These are phyloP conservation scores for Monosporascus sp. DNA, from an alignment of 2,329 filamentous ascomycete genomes.

Conservation along the genomic window DNA sequence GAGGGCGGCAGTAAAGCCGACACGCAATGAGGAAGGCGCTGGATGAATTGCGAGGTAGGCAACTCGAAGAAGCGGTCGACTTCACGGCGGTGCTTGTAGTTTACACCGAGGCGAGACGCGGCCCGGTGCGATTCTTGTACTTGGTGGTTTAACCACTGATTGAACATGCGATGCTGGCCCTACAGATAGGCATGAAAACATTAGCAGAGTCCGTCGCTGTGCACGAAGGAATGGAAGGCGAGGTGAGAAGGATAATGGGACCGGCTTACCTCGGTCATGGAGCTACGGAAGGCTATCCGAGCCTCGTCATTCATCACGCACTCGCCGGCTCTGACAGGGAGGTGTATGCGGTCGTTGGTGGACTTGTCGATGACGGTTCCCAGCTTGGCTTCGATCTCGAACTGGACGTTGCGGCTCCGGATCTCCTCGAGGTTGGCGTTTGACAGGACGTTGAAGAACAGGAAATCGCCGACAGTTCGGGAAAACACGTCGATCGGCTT, in stretches of 20 bases:
- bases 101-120: conserved; percentile 54
- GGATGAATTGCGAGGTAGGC: conserved; percentile 46
- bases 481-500: conserved; percentile 70
- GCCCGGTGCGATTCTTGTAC: conserved; percentile 53
- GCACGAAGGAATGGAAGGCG: not conserved
- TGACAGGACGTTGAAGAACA: conserved; percentile 66
- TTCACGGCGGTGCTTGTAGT: conserved; percentile 79
- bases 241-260: not conserved
- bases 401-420: conserved; percentile 59
- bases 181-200: conserved; percentile 28
- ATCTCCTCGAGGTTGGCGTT: conserved; percentile 63
- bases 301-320: conserved; percentile 59
- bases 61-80: conserved; percentile 80
- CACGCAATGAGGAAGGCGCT: conserved; percentile 60
- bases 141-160: conserved; percentile 73
- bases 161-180: conserved; percentile 77
- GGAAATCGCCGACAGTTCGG: conserved; percentile 73
- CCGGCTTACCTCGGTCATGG: conserved; percentile 77
- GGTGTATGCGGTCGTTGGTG: conserved; percentile 61
- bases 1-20: conserved; percentile 54
- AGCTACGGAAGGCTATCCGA: conserved; percentile 71
- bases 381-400: conserved; percentile 93
- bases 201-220: not conserved
- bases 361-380: conserved; percentile 73
- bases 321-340: conserved; percentile 62